Conservation (phyloP, 257 asterid genomes). For the Nicotiana knightiana region DNA sequence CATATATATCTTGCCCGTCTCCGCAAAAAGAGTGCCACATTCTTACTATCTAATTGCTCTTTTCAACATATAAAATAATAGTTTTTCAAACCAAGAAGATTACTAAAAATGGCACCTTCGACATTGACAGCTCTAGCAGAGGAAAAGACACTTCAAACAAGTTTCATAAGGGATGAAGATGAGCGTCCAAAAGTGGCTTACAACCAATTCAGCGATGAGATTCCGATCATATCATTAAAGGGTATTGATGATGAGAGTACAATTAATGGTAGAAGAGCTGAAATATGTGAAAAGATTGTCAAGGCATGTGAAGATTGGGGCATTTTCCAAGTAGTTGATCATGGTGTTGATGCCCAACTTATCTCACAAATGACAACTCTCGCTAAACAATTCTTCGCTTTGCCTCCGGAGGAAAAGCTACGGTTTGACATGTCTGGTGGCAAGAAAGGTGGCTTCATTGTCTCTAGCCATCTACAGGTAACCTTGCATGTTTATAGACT, state of each 20-base stretch:
- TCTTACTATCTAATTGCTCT: no score
- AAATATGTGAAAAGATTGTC: constrained; percentile 48
- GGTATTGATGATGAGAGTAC: constrained; percentile 33
- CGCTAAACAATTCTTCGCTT: constrained; percentile 49
- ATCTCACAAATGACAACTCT: constrained; percentile 42
- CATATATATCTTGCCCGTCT: not conserved
- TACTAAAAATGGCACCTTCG: not conserved
- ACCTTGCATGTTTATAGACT: no score
- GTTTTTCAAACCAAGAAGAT: not conserved
- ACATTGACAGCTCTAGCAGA: constrained; percentile 36
- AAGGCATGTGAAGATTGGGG: constrained; percentile 93
- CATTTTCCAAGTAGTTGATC: constrained; percentile 74
- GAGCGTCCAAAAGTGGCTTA: constrained; percentile 81
- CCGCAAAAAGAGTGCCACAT: not conserved
- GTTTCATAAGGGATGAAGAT: constrained; percentile 75
- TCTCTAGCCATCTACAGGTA: constrained; percentile 87
- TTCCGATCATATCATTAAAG: constrained; percentile 75
- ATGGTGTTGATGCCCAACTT: constrained; percentile 46
- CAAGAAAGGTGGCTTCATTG: constrained; percentile 74
- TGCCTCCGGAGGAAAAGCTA: constrained; percentile 59
- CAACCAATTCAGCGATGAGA: constrained; percentile 62
- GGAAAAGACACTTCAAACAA: constrained; percentile 28
- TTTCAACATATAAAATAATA: not conserved
- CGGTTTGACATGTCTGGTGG: constrained; percentile 77
- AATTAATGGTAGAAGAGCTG: constrained; percentile 26